Evolutionary conservation across 306 rosid genomes (phyloP).

Genomic region (Trifolium pratense): DNA sequence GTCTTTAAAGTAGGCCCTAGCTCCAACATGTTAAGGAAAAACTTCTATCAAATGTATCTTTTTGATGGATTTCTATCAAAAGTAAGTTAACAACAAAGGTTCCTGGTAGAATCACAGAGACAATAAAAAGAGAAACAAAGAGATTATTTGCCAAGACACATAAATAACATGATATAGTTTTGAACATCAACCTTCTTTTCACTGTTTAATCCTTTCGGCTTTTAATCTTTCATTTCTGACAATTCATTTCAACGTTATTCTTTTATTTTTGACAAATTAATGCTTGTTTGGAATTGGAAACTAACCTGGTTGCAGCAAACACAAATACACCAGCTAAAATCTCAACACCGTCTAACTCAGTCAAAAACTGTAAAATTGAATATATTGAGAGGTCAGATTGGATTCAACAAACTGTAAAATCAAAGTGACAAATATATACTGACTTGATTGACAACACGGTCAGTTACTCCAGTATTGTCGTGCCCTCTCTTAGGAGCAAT

Average conservation of each 20-base stretch:
- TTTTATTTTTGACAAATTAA: constrained; percentile 31
- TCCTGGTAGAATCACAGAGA: constrained; percentile 2
- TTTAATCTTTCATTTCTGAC: neutral
- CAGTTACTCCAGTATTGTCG: constrained; percentile 98
- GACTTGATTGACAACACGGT: constrained; percentile 97
- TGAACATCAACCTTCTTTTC: constrained; percentile 27
- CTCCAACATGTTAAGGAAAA: constrained; percentile 10
- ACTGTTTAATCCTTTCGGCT: constrained; percentile 1
- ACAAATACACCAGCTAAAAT: constrained; percentile 94
- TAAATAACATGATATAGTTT: neutral
- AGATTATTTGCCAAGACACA: neutral
- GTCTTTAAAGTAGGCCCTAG: neutral
- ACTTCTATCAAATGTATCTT: constrained; percentile 4
- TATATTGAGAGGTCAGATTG: constrained; percentile 43
- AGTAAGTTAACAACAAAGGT: neutral
- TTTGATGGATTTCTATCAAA: neutral
- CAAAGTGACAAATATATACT: constrained; percentile 38
- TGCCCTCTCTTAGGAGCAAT: constrained; percentile 99
- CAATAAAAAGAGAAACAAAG: neutral
- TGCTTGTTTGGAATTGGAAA: constrained; percentile 43
- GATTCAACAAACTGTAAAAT: constrained; percentile 27
- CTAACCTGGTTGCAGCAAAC: constrained; percentile 98
- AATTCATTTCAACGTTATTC: neutral
- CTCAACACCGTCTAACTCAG: constrained; percentile 96
- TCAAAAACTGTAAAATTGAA: constrained; percentile 77